Evolutionary conservation across 441 rosid species (phyloP).

Genomic region (Francoa sonchifolia): DNA sequence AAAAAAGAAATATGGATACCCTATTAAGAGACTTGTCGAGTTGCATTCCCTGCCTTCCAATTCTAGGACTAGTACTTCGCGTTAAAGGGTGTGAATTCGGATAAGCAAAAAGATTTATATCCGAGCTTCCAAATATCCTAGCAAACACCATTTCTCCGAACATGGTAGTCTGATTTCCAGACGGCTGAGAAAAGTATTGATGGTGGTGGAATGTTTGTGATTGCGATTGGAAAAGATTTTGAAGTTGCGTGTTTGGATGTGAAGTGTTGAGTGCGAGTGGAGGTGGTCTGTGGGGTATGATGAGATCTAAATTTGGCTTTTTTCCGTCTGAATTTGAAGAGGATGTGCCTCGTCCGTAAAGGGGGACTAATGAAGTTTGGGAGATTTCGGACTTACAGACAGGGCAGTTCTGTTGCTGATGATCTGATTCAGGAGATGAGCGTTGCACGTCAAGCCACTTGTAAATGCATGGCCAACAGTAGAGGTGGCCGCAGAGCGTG

Average conservation of each 20-base stretch:
- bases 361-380: constrained; percentile 38
- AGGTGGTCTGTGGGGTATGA: constrained; percentile 35
- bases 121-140: constrained; percentile 41
- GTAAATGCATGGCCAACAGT: constrained; percentile 64
- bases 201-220: constrained; percentile 20
- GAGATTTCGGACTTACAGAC: constrained; percentile 52
- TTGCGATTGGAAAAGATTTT: constrained; percentile 18
- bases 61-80: constrained; percentile 21
- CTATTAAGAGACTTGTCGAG: constrained; percentile 38
- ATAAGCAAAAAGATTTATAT: constrained; percentile 23
- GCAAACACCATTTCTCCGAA: constrained; percentile 41
- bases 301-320: constrained; percentile 7
- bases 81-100: constrained; percentile 11
- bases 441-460: constrained; percentile 34
- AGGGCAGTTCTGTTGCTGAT: constrained; percentile 33
- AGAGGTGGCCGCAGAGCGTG: constrained; percentile 60
- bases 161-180: constrained; percentile 23
- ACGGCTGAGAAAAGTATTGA: constrained; percentile 22
- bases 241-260: constrained; percentile 24
- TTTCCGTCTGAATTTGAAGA: constrained; percentile 13
- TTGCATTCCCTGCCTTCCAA: constrained; percentile 39
- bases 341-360: constrained; percentile 41
- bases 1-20: constrained; percentile 35
- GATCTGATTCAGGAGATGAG: constrained; percentile 18
- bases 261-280: constrained; percentile 19